phyloP scores from a whole-genome alignment of 2,329 filamentous ascomycete genomes.

The Dothidotthia symphoricarpi region DNA sequence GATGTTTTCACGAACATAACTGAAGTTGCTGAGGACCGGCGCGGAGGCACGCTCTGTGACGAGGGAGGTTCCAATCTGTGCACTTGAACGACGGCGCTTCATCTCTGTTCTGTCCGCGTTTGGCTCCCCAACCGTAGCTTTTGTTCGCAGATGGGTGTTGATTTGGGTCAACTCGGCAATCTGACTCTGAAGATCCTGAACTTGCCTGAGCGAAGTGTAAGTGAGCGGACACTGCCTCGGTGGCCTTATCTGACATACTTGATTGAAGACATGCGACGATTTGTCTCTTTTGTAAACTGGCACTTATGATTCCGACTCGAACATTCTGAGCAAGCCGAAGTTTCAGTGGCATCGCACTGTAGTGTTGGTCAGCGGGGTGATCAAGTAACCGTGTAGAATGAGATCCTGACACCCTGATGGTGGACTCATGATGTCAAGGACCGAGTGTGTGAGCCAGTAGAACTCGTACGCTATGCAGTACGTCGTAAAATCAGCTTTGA shows the following conservation, averaged over 20 bases:
- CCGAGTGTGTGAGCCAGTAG: too few species aligned
- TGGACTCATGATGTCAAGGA: too few species aligned
- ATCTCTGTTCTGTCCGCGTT: slow-evolving; percentile 41
- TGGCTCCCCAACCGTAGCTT: slow-evolving; percentile 54
- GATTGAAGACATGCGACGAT: slow-evolving; percentile 97
- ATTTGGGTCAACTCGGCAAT: slow-evolving; percentile 76
- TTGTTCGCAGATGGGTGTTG: slow-evolving; percentile 69
- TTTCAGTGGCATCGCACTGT: slow-evolving; percentile 92
- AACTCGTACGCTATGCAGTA: too few species aligned
- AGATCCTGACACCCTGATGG: not conserved
- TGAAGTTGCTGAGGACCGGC: slow-evolving; percentile 65
- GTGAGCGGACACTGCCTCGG: slow-evolving; percentile 1
- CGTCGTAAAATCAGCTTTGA: too few species aligned
- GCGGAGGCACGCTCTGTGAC: slow-evolving; percentile 54
- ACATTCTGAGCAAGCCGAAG: slow-evolving; percentile 93
- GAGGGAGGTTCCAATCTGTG: slow-evolving; percentile 6
- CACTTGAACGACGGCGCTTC: slow-evolving; percentile 49
- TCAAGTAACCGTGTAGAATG: too few species aligned
- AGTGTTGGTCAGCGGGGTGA: slow-evolving; percentile 12
- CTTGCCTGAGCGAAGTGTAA: slow-evolving; percentile 58
- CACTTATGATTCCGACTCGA: slow-evolving; percentile 95
- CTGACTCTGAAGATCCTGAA: slow-evolving; percentile 94
- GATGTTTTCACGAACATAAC: slow-evolving; percentile 69
- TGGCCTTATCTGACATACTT: slow-evolving; percentile 58
- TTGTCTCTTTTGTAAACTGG: slow-evolving; percentile 98